Evolutionary conservation across 495 filamentous ascomycete genomes (phyloP).

Genomic region (Friedmanniomyces endolithicus): DNA sequence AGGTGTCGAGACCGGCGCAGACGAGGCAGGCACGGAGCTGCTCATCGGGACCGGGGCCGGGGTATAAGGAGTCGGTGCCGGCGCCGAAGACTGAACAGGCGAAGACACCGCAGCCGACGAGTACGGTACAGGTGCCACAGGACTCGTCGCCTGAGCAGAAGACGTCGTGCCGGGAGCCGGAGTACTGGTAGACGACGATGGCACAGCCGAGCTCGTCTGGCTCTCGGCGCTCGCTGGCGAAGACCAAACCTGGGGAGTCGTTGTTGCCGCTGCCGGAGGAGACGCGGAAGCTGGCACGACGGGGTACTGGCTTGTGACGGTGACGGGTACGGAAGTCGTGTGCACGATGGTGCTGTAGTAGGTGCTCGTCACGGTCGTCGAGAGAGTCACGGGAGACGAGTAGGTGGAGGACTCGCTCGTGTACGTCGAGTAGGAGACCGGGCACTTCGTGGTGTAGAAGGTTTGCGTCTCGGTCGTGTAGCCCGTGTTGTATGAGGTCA

Average conservation of each 20-base stretch:
- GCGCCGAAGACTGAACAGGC: neutral
- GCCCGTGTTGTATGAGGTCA: neutral
- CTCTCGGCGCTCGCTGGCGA: neutral
- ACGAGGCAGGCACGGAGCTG: neutral
- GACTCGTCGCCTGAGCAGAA: neutral
- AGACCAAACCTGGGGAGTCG: neutral
- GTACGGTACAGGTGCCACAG: neutral
- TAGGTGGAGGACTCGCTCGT: constrained; percentile 1
- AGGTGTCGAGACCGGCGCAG: neutral
- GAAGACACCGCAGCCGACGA: neutral
- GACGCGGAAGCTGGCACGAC: neutral
- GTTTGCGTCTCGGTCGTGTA: neutral
- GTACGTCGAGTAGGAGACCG: neutral
- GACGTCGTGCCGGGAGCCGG: neutral
- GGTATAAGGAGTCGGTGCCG: neutral
- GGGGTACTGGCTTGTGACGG: neutral
- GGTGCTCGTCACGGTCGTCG: neutral
- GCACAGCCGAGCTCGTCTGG: neutral
- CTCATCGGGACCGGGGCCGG: too few species aligned
- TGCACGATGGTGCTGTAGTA: neutral
- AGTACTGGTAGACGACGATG: neutral
- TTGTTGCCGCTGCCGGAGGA: neutral
- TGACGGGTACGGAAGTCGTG: neutral
- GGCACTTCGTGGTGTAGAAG: neutral
- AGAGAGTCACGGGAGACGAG: neutral